Evolutionary conservation across 1,139 yeast species (phyloP).

Genomic region (Yamadazyma dushanensis): DNA sequence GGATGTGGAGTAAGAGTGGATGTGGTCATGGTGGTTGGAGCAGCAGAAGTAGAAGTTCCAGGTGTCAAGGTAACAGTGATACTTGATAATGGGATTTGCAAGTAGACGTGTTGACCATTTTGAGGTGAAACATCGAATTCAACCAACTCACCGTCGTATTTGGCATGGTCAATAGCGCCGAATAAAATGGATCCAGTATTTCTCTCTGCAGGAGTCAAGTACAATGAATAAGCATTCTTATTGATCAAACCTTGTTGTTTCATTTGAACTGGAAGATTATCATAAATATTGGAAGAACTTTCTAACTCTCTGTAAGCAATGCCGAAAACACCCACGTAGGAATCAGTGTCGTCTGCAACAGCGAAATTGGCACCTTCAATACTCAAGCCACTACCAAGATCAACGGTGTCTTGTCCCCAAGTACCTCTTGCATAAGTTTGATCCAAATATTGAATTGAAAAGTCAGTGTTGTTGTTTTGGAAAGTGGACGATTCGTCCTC

Average conservation of each 20-base stretch:
- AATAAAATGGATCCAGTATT: conserved; percentile 50
- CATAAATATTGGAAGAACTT: conserved; percentile 15
- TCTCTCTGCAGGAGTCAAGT: conserved; percentile 44
- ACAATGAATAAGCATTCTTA: conserved; percentile 53
- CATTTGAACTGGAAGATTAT: conserved; percentile 49
- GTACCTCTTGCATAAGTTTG: conserved; percentile 32
- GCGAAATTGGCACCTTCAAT: conserved; percentile 52
- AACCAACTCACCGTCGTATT: conserved; percentile 45
- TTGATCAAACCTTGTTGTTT: conserved; percentile 49
- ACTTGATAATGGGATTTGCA: conserved; percentile 24
- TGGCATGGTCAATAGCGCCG: conserved; percentile 60
- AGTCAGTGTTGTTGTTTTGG: conserved; percentile 42
- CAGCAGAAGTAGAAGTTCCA: conserved; percentile 6
- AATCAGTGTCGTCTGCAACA: conserved; percentile 53
- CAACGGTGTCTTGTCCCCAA: conserved; percentile 62
- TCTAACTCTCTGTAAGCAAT: conserved; percentile 42
- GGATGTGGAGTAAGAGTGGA: conserved; percentile 14
- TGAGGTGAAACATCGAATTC: conserved; percentile 19
- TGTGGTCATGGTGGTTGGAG: conserved; percentile 11
- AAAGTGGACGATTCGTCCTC: conserved; percentile 45
- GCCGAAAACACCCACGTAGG: conserved; percentile 60
- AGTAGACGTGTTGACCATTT: conserved; percentile 19
- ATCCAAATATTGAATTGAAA: conserved; percentile 33
- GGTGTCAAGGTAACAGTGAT: conserved; percentile 11
- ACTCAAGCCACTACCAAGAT: conserved; percentile 19